Conservation (phyloP, 805 yeast genomes). For the Suhomyces kilbournensis region DNA sequence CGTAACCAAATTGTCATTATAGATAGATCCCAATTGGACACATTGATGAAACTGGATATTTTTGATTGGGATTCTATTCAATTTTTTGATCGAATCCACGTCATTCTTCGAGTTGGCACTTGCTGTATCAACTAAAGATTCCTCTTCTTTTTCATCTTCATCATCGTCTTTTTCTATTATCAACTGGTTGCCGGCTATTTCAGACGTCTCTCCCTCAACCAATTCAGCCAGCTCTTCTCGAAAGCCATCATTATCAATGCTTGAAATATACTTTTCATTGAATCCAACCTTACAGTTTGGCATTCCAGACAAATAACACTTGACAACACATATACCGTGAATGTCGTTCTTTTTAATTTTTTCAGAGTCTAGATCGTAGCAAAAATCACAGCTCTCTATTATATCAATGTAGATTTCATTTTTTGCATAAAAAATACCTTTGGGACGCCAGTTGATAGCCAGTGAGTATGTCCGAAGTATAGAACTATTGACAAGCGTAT, state of each 20-base stretch:
- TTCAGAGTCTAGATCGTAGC: conserved; percentile 29
- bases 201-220: conserved; percentile 3
- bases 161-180: conserved; percentile 2
- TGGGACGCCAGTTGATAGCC: conserved; percentile 45
- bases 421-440: conserved; percentile 43
- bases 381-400: conserved; percentile 37
- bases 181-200: conserved; percentile 11
- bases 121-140: not conserved
- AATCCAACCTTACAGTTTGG: conserved; percentile 41
- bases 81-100: not conserved
- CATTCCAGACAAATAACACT: conserved; percentile 44
- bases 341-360: conserved; percentile 31
- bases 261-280: conserved; percentile 36
- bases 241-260: conserved; percentile 24
- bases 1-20: conserved; percentile 61
- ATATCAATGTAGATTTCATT: conserved; percentile 44
- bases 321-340: conserved; percentile 32
- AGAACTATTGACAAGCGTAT: conserved; percentile 52
- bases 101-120: not conserved
- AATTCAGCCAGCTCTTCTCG: not conserved
- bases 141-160: conserved; percentile 11
- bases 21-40: conserved; percentile 70
- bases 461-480: conserved; percentile 75
- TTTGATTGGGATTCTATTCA: conserved; percentile 27
- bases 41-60: conserved; percentile 56